Evolutionary conservation across 352 stramenopile species (phyloP).

Genomic region (Phytophthora melonis): DNA sequence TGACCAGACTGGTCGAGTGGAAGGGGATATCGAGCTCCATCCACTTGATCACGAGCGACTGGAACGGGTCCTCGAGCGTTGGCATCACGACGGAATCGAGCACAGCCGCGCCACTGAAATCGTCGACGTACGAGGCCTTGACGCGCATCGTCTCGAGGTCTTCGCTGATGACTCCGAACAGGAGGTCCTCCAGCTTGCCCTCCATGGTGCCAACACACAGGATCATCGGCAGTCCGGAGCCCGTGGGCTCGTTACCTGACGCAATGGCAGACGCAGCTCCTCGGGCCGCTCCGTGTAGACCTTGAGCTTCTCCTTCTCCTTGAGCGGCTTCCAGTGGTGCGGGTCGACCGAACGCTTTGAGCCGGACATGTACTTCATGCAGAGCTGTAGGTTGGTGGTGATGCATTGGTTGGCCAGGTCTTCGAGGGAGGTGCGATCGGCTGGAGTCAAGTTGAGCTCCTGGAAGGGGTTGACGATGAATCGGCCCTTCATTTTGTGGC

Average conservation of each 20-base stretch:
- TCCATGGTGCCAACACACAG: slow-evolving; percentile 31
- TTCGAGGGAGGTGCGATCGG: slow-evolving; percentile 16
- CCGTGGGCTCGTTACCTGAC: slow-evolving; percentile 1
- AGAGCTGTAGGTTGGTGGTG: slow-evolving; percentile 18
- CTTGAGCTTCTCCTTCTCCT: slow-evolving; percentile 25
- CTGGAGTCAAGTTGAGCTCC: slow-evolving; percentile 19
- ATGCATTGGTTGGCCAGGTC: slow-evolving; percentile 30
- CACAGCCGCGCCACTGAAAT: slow-evolving; percentile 44
- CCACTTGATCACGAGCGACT: slow-evolving; percentile 48
- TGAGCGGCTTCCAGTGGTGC: slow-evolving; percentile 29
- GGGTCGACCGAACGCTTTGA: slow-evolving; percentile 30
- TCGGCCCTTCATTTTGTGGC: slow-evolving; percentile 22
- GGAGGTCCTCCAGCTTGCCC: slow-evolving; percentile 37
- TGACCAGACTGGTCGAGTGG: slow-evolving; percentile 31
- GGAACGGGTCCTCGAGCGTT: slow-evolving; percentile 35
- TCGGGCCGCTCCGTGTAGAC: slow-evolving; percentile 24
- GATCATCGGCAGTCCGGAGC: slow-evolving; percentile 21
- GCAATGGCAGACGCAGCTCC: slow-evolving; percentile 5
- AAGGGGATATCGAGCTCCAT: slow-evolving; percentile 43
- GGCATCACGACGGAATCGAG: slow-evolving; percentile 41
- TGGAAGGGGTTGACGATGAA: slow-evolving; percentile 40
- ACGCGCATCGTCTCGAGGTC: slow-evolving; percentile 37
- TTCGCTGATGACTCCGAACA: slow-evolving; percentile 37
- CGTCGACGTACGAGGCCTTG: slow-evolving; percentile 39
- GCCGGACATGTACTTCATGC: slow-evolving; percentile 29